Conservation (phyloP, 345 rosid genomes). For the Reutealis trisperma region DNA sequence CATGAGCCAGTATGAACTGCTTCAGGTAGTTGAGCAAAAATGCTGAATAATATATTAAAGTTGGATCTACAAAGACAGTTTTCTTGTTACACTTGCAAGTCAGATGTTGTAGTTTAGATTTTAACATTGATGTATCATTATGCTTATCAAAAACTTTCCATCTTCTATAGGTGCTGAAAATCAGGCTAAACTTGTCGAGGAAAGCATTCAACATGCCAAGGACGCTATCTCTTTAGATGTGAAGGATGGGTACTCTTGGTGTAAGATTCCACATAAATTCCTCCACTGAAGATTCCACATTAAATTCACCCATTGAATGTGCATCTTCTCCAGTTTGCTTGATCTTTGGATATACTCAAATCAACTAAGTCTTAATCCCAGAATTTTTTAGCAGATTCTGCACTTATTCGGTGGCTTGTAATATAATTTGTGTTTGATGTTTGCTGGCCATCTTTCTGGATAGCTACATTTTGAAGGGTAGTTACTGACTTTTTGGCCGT, state of each 20-base stretch:
- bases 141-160: slow-evolving; percentile 12
- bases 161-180: slow-evolving; percentile 51
- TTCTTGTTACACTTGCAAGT: neutral
- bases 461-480: neutral
- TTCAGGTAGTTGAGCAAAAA: slow-evolving; percentile 10
- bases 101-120: neutral
- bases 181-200: slow-evolving; percentile 53
- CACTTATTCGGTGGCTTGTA: neutral
- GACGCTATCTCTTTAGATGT: slow-evolving; percentile 74
- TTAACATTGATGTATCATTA: neutral
- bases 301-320: neutral
- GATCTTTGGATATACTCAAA: neutral
- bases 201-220: slow-evolving; percentile 73
- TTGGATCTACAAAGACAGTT: neutral
- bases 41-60: neutral
- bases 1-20: neutral
- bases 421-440: neutral
- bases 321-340: slow-evolving; percentile 2
- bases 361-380: neutral
- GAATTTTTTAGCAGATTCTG: neutral
- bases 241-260: slow-evolving; percentile 80
- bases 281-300: slow-evolving; percentile 12
- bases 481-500: neutral
- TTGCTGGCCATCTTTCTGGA: neutral
- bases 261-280: slow-evolving; percentile 39